These are phyloP conservation scores for Rhizopogon vinicolor DNA, from an alignment of 768 basidiomycete species.

Conservation along the genomic window DNA sequence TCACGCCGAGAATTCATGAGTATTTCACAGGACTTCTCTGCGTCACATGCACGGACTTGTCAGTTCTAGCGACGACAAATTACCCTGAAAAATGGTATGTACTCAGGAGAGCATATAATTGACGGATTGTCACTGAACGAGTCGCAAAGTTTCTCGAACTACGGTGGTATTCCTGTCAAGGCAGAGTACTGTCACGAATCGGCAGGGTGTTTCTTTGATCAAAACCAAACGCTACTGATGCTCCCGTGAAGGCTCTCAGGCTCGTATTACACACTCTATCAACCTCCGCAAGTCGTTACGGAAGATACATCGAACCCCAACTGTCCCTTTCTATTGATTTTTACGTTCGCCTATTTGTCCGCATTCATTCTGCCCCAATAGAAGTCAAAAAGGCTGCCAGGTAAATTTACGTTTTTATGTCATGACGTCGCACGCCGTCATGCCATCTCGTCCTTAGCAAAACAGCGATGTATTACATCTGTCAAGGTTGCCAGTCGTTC, in stretches of 20 bases:
- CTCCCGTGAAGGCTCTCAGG: conserved; percentile 67
- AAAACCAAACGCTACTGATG: neutral
- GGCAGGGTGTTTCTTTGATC: conserved; percentile 38
- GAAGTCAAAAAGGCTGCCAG: conserved; percentile 81
- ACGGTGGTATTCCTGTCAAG: conserved; percentile 86
- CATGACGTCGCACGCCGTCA: neutral
- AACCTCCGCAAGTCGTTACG: conserved; percentile 86
- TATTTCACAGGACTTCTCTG: conserved; percentile 71
- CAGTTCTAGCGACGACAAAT: conserved; percentile 90
- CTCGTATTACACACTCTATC: conserved; percentile 86
- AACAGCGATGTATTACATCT: conserved; percentile 81
- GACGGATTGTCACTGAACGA: neutral
- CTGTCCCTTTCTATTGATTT: conserved; percentile 95
- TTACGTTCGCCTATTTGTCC: conserved; percentile 90
- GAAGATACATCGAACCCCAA: conserved; percentile 85
- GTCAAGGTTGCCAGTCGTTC: conserved; percentile 76
- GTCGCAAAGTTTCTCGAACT: conserved; percentile 77
- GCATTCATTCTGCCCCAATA: conserved; percentile 64
- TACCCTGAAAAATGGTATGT: conserved; percentile 93
- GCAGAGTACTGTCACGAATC: conserved; percentile 96
- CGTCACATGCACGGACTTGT: conserved; percentile 94
- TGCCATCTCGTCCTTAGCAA: conserved; percentile 48
- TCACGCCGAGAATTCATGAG: neutral
- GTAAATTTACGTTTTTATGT: conserved; percentile 40
- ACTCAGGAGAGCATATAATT: neutral